phyloP scores from a whole-genome alignment of 23 red algal genomes.

The Porphyridium purpureum region DNA sequence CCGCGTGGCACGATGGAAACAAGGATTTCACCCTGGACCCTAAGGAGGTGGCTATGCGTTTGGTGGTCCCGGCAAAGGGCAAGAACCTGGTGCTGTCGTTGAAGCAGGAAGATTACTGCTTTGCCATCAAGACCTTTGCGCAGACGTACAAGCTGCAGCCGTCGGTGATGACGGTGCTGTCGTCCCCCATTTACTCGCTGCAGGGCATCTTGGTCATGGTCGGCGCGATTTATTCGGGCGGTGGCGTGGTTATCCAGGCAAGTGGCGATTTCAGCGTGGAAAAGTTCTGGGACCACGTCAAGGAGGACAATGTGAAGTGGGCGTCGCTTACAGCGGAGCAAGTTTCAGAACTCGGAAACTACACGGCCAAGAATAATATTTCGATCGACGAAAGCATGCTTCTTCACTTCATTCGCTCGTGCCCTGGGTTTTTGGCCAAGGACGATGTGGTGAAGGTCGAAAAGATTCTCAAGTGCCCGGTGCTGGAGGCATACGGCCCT shows the following conservation, averaged over 20 bases:
- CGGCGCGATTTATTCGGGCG: not conserved
- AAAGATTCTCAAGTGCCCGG: not conserved
- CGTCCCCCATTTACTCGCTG: not conserved
- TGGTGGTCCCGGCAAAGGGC: not conserved
- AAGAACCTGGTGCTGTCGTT: not conserved
- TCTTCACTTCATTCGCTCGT: not conserved
- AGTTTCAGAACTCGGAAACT: too few species aligned
- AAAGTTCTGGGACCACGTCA: too few species aligned
- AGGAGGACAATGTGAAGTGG: not conserved
- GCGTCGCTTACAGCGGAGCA: not conserved
- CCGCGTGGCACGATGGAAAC: not conserved
- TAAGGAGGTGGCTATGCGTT: not conserved
- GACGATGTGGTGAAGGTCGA: too few species aligned
- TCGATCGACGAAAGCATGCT: not conserved
- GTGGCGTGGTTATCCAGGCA: not conserved
- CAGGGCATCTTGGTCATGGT: not conserved
- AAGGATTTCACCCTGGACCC: not conserved
- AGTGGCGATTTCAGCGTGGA: too few species aligned
- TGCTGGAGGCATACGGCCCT: not conserved
- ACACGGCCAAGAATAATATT: too few species aligned
- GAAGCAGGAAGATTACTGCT: not conserved
- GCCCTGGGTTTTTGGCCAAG: not conserved
- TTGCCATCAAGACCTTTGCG: not conserved
- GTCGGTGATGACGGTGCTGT: not conserved
- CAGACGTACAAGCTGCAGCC: not conserved